Evolutionary conservation across 306 rosid genomes (phyloP).

Genomic region (Gleditsia sinensis): DNA sequence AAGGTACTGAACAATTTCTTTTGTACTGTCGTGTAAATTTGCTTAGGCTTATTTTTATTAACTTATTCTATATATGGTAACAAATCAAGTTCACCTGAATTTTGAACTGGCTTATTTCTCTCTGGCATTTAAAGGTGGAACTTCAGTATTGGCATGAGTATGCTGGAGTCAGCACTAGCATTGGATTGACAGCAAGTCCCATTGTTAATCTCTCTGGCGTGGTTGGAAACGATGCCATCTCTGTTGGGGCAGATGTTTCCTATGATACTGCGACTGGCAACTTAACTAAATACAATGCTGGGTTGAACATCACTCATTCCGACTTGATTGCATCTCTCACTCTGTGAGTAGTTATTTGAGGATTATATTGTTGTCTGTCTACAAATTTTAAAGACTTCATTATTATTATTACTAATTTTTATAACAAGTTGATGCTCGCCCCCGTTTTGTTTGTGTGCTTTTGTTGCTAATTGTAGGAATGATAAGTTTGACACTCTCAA

Average conservation of each 20-base stretch:
- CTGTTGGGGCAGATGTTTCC: conserved; percentile 83
- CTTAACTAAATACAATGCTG: conserved; percentile 78
- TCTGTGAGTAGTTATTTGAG: conserved; percentile 54
- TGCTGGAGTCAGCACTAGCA: conserved; percentile 88
- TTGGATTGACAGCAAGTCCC: conserved; percentile 91
- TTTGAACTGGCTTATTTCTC: background rate
- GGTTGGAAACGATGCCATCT: conserved; percentile 63
- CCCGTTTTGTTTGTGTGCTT: background rate
- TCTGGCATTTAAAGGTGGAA: conserved; percentile 61
- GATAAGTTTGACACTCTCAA: conserved; percentile 76
- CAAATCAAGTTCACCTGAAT: background rate
- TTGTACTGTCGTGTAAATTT: background rate
- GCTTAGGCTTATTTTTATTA: background rate
- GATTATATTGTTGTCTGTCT: background rate
- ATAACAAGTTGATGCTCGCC: background rate
- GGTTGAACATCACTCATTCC: conserved; percentile 70
- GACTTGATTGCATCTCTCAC: conserved; percentile 83
- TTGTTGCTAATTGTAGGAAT: conserved; percentile 52
- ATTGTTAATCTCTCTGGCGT: conserved; percentile 86
- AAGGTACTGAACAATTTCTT: conserved; percentile 54
- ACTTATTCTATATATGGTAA: background rate
- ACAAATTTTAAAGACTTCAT: background rate
- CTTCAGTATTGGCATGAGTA: conserved; percentile 90
- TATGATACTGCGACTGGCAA: conserved; percentile 88
- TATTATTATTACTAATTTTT: too few species aligned